Base-by-base conservation (phyloP, 2,329 filamentous ascomycete species). In the Fusarium sp. region DNA sequence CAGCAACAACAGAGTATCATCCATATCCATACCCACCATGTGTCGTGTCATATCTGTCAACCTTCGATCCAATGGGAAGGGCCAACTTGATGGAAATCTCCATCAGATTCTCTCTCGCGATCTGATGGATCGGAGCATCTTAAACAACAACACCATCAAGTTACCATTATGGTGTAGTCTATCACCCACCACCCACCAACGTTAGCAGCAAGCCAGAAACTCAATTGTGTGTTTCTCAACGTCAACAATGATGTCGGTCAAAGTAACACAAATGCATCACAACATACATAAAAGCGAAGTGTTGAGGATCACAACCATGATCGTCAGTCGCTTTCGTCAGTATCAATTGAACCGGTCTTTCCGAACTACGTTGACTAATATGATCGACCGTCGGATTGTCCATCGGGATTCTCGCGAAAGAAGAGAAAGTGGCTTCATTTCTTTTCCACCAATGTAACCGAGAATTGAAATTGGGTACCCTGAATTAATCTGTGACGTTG, bases 391-490 rank as follows among this genome's bases (percentile, higher is more conserved):
- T 51, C 47, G 47, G 47, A 51, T 40, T 20, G 34, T 10, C 33
- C 33, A 51, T 51, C 47, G 47, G 47, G 47, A 36, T 49, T 18
- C 31, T 36, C 33, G 46, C 36, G 42, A 53, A 31, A 15, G 31
- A 12, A 63, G 45, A 64, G 60, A 65, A 20, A 65, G 45, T 70
- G 67, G 67, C 63, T 65, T 54, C 67, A 70, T 70, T 42, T 70
- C 63, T 26, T 38, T 20, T 31, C 23, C 46, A 23, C 40, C 52
- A 62, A 60, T 60, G 42, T 49, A 37, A 51, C 34, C 47, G 47
- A 51, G 20, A 38, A 30, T 30, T 51, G 33, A 51, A 51, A 51
- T 51, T 51, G 47, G 34, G 47, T 40, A 28, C 30, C 28, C 42
- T 45, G 42, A 45, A 45, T 51, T 61, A 67, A 67, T 65, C 57